Base-by-base conservation (phyloP, 1,139 yeast species). In the Scheffersomyces stambukii region DNA sequence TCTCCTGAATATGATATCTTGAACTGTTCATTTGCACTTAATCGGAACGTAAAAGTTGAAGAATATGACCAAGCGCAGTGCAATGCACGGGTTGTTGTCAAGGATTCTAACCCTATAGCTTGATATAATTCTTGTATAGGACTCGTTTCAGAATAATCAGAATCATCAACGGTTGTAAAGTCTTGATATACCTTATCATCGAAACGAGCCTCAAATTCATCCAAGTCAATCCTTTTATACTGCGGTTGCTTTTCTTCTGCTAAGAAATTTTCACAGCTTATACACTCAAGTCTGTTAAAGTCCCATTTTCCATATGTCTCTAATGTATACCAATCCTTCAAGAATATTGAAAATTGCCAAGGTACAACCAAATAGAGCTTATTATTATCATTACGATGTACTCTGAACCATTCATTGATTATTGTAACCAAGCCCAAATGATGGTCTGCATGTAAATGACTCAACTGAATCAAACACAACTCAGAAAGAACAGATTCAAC, bases 361-460 rank as follows among this genome's bases (percentile, higher is more conserved):
- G 98, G 98, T 0, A 78, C 69, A 2, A 88, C 64, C 24, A 91
- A 54, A 42, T 70, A 75, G n/a, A 67, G 40, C 68, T 53, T 39
- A 37, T 57, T 46, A 3, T 41, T 29, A n/a, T 56, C 48, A n/a
- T 52, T 41, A 15, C 50, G 48, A 33, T 51, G 53, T 23, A 47
- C 40, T 31, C 62, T 54, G 35, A 73, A 65, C 96, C 96, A 86
- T 41, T 75, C 75, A 23, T 68, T 67, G 18, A 91, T 65, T 8
- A 91, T 55, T 3, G 89, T 71, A 6, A 82, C 58, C 4, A 84
- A 67, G 1, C 99, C 99, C 26, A 91, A 59, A 52, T 91, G 97
- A 52, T 93, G 99, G 50, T 93, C 99, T 0, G 98, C 98, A 57
- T 93, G 99, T 42, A 91, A 63, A 60, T 93, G 99, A 43, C 95